Evolutionary conservation across 2,329 filamentous ascomycete genomes (phyloP), one percentile per base, ranked within the genome.

Genomic region (Cadophora sp.): DNA sequence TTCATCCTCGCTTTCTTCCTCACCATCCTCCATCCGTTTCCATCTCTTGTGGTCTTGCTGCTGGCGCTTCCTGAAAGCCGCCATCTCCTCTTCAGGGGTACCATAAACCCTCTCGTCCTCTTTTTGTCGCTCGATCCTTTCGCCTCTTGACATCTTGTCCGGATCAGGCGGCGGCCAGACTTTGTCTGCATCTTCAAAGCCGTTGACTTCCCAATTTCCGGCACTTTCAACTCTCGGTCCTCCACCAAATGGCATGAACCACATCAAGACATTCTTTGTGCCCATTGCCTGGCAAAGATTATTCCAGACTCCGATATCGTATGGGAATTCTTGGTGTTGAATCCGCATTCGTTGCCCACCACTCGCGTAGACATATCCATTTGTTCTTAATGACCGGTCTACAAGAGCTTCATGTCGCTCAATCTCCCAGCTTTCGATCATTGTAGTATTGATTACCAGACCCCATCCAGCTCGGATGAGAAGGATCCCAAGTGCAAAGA

Each of bases 271-370:
- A 76, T 92, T 93, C 8, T 77, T 72, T 0, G 87, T 89, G 4
- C 92, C 91, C 91, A 96, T 94, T 19, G 89, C 91, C 76, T 92
- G 89, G 19, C 85, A 84, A 76, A 95, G 84, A 78, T 97, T 97
- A 43, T 81, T 78, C 81, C 88, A 93, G 73, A 96, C 82, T 61
- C 91, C 92, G 55, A 95, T 80, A 75, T 97, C 92, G 79, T 94
- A 96, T 0, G 92, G 93, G 73, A 93, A 96, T 78, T 95, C 91
- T 74, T 94, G 86, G 64, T 84, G 86, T 67, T 86, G 82, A 53
- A 92, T 84, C 12, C 82, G 80, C 2, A 89, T 79, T 55, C 83
- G 79, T 73, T 79, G 82, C 5, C 86, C 85, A 4, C 85, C 85
- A 31, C 83, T 81, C 0, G 72, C 73, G 24, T 79, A 80, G 2